A percentile compares a stretch with the other conserved stretches of the same genome.
Evolutionary conservation across 2,329 filamentous ascomycete species (phyloP).

Genomic region (Xylariaceae sp.): DNA sequence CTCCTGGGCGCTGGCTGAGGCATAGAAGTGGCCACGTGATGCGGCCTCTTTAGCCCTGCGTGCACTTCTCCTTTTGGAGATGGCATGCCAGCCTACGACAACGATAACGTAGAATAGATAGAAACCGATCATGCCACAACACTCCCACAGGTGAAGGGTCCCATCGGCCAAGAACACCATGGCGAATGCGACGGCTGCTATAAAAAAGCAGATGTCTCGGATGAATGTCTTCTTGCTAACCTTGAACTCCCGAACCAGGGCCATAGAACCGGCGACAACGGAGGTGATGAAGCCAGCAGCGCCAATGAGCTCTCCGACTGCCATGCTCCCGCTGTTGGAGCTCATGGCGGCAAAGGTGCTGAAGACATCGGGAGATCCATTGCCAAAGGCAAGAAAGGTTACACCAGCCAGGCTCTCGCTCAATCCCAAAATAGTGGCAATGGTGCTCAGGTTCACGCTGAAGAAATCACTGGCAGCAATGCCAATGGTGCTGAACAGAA

Average conservation of each 20-base stretch:
- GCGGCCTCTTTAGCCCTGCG: slow-evolving; percentile 63
- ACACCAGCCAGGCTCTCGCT: slow-evolving; percentile 96
- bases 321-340: slow-evolving; percentile 94
- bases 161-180: slow-evolving; percentile 86
- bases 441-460: slow-evolving; percentile 92
- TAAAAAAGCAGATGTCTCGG: slow-evolving; percentile 88
- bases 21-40: slow-evolving; percentile 70
- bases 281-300: slow-evolving; percentile 95
- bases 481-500: slow-evolving; percentile 94
- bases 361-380: slow-evolving; percentile 97
- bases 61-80: slow-evolving; percentile 58
- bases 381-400: slow-evolving; percentile 93
- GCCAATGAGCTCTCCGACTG: slow-evolving; percentile 90
- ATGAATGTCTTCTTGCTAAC: slow-evolving; percentile 88
- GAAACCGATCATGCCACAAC: slow-evolving; percentile 81
- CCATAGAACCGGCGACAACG: slow-evolving; percentile 96
- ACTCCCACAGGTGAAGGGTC: slow-evolving; percentile 82
- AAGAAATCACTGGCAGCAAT: slow-evolving; percentile 99
- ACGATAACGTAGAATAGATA: slow-evolving; percentile 86
- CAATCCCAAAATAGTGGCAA: slow-evolving; percentile 82
- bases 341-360: slow-evolving; percentile 98
- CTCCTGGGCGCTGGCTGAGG: slow-evolving; percentile 41
- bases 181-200: slow-evolving; percentile 78
- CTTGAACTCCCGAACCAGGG: slow-evolving; percentile 88
- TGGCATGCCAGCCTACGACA: slow-evolving; percentile 92